Base-by-base conservation (phyloP, 1,284 basidiomycete species). In the Pseudomicrostroma phylloplanum region DNA sequence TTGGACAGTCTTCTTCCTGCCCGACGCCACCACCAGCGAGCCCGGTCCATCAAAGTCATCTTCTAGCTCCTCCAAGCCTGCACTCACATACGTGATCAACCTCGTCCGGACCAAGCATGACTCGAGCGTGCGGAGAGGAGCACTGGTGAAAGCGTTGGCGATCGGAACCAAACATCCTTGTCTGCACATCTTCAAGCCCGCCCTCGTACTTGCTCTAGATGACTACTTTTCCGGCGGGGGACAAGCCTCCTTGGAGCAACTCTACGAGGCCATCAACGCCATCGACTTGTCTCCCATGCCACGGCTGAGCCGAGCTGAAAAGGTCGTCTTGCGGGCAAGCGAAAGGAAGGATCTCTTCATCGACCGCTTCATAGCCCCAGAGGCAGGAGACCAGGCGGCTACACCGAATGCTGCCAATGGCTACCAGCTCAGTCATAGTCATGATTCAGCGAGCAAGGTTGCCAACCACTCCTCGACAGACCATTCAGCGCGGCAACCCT, bases 121-220 rank as follows among this genome's bases (percentile, higher is more conserved):
- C 80, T 89, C 89, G 80, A 86, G 85, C 0, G 85, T 89, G 71
- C 84, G 91, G 71, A 92, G 94, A 82, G 93, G 94, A 60, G 94
- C 93, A 0, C 86, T 89, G 68, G 92, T 97, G 67, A 91, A 96
- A 81, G 94, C 94, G 2, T 85, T 99, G 82, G 94, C 94, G 17
- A 90, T 99, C 68, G 96, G 91, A 75, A 94, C 92, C 0, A 87
- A 89, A 26, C 89, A 94, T 81, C 92, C 96, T 0, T 97, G 90
- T 80, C 92, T 99, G 64, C 91, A 96, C 72, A 91, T 97, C 73
- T 98, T 96, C 86, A 96, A 97, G 91, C 93, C 94, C 6, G 86
- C 96, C 41, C 85, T 98, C 3, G 82, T 96, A 0, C 88, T 97
- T 73, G 94, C 94, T 0, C 84, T 99, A 40, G 92, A 97, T 78